These are phyloP conservation scores for Primulina huaijiensis DNA, from an alignment of 257 asterid genomes.

Conservation along the genomic window DNA sequence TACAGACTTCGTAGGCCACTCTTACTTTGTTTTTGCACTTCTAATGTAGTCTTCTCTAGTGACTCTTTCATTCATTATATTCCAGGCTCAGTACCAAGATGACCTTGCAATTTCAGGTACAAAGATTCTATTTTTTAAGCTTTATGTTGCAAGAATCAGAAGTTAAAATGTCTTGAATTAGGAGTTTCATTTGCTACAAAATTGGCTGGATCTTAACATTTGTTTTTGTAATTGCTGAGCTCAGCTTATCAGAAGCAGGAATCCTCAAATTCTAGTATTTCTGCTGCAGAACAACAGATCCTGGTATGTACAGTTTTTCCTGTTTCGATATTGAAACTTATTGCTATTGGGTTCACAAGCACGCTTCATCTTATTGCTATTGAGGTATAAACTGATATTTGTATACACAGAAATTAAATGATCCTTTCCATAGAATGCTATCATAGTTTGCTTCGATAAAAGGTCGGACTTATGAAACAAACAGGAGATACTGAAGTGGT, in stretches of 20 bases:
- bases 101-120: conserved; percentile 68
- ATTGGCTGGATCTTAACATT: conserved; percentile 16
- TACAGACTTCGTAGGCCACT: conserved; percentile 22
- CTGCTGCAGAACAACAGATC: conserved; percentile 94
- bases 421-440: conserved; percentile 14
- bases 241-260: conserved; percentile 68
- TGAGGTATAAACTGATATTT: conserved; percentile 10
- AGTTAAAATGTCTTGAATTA: conserved; percentile 7
- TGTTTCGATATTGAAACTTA: conserved; percentile 17
- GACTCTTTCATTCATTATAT: conserved; percentile 30
- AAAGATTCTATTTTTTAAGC: conserved; percentile 12
- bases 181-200: conserved; percentile 20
- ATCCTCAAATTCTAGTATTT: conserved; percentile 52
- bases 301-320: conserved; percentile 50
- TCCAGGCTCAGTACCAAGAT: conserved; percentile 56
- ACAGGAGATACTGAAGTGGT: conserved; percentile 10
- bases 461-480: conserved; percentile 6
- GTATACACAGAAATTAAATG: conserved; percentile 6
- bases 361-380: background rate
- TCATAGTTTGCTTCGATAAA: conserved; percentile 14
- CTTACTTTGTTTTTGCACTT: conserved; percentile 4
- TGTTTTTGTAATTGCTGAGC: conserved; percentile 31
- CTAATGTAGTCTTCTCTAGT: conserved; percentile 24
- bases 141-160: conserved; percentile 10
- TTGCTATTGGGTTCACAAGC: conserved; percentile 3